Evolutionary conservation across 192 early-diverging fungal species (phyloP).

Genomic region (Coemansia sp.): DNA sequence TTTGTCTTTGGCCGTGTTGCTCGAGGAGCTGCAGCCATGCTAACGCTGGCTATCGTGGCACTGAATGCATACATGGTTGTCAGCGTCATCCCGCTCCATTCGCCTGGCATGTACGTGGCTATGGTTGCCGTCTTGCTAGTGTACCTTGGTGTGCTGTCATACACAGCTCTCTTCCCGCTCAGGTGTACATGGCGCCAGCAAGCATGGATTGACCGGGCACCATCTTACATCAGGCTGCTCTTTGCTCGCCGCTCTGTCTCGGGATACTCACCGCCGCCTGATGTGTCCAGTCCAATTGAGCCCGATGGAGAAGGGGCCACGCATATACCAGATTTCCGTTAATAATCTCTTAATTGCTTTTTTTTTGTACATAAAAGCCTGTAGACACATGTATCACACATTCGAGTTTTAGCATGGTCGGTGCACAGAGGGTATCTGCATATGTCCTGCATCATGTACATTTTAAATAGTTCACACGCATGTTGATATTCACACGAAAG

Average conservation of each 20-base stretch:
- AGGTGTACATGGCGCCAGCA: constrained; percentile 25
- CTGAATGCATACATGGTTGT: constrained; percentile 54
- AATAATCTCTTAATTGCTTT: not conserved
- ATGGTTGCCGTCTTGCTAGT: constrained; percentile 30
- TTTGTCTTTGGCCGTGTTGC: constrained; percentile 45
- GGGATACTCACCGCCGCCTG: not conserved
- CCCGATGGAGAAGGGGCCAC: not conserved
- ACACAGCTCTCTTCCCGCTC: constrained; percentile 42
- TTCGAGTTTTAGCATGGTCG: not conserved
- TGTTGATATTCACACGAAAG: not conserved
- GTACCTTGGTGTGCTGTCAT: constrained; percentile 29
- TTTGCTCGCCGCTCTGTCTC: constrained; percentile 28
- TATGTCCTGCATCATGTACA: not conserved
- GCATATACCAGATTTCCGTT: not conserved
- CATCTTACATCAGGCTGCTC: constrained; percentile 28
- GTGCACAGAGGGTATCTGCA: not conserved
- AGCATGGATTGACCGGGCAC: constrained; percentile 40
- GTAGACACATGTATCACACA: not conserved
- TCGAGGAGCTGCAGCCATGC: constrained; percentile 11
- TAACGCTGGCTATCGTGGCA: constrained; percentile 42
- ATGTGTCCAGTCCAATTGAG: not conserved
- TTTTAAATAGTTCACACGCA: not conserved
- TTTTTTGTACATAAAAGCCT: constrained; percentile 6
- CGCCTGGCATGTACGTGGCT: constrained; percentile 46
- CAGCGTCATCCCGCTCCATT: constrained; percentile 47